A percentile compares a stretch with the other conserved stretches of the same genome.
Evolutionary conservation across 2,329 filamentous ascomycete genomes (phyloP).

Genomic region (Scopulariopsis brevicaulis): DNA sequence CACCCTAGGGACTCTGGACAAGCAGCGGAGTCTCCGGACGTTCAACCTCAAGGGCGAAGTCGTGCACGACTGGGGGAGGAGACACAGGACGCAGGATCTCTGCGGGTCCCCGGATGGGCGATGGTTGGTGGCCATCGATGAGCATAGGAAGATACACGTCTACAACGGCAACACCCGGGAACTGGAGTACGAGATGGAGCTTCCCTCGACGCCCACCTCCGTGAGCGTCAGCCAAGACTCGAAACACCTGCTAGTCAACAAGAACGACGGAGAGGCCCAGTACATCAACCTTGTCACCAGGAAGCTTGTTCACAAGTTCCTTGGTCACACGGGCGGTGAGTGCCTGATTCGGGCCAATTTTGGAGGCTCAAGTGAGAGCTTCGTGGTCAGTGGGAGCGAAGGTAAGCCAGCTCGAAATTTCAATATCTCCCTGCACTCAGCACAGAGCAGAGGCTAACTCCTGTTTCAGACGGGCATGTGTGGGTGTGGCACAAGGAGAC

Average conservation of each 20-base stretch:
- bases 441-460: neutral
- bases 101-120: slow-evolving; percentile 72
- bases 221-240: slow-evolving; percentile 75
- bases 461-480: slow-evolving; percentile 46
- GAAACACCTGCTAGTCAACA: slow-evolving; percentile 71
- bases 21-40: slow-evolving; percentile 52
- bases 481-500: slow-evolving; percentile 88
- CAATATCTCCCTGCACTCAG: no score
- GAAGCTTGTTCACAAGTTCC: slow-evolving; percentile 61
- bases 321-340: slow-evolving; percentile 62
- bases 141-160: slow-evolving; percentile 59
- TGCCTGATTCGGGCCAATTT: slow-evolving; percentile 76
- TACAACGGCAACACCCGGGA: slow-evolving; percentile 70
- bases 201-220: slow-evolving; percentile 59
- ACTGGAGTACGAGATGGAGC: slow-evolving; percentile 56
- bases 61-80: slow-evolving; percentile 54
- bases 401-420: neutral
- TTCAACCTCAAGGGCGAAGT: slow-evolving; percentile 56
- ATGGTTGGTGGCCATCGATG: slow-evolving; percentile 69
- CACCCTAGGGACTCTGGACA: slow-evolving; percentile 67
- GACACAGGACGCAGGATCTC: slow-evolving; percentile 71
- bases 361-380: slow-evolving; percentile 84
- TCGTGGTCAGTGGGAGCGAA: slow-evolving; percentile 86
- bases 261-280: slow-evolving; percentile 64
- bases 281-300: slow-evolving; percentile 68